Base-by-base conservation (phyloP, 1,139 yeast genomes). In the Scheffersomyces stambukii region DNA sequence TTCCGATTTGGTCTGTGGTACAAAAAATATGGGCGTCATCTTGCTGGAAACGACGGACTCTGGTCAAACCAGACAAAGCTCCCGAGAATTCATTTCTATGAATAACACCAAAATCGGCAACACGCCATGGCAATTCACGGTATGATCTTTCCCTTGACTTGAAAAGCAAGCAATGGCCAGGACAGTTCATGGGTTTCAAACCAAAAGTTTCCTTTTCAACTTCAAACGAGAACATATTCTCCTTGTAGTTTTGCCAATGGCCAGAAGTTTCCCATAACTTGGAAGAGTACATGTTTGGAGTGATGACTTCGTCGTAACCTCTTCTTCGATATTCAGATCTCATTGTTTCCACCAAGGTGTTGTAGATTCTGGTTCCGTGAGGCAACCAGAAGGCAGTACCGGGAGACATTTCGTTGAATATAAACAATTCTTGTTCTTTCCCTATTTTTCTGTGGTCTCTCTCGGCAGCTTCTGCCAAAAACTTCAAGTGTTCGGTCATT, bases 1-100 rank as follows among this genome's bases (percentile, higher is more conserved):
- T 57, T 45, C 77, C 88, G 43, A 91, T 84, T 66, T 91, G 97
- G 34, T 82, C 91, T 41, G 75, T 77, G 27, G 86, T 78, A 69
- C 97, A 91, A 77, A 91, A 91, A 40, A 91, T 91, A 54, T 91
- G 98, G 24, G 96, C 96, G 62, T 91, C 98, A 60, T 91, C 98
- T 64, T 91, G 98, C 61, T 91, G 98, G 77, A 91, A 91, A 60
- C 97, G 75, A 60, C 98, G 81, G 24, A 91, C 97, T 59, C 98
- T 77, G 29, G 97, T 91, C 52, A 91, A 76, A 16, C 97, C 97
- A 27, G 72, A 63, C 43, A 67, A 60, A 4, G 74, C 96, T 52
- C 97, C 97, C 26, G 94, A 81, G 39, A 86, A 84, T 61, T 91
- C 98, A 54, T 91, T 91, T 65, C 98, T 76, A 64, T 91, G 97